Percentiles rank a stretch among this genome's conserved stretches.
Conservation (phyloP, 1,139 yeast genomes). For the Pneumocystis oryctolagi region DNA sequence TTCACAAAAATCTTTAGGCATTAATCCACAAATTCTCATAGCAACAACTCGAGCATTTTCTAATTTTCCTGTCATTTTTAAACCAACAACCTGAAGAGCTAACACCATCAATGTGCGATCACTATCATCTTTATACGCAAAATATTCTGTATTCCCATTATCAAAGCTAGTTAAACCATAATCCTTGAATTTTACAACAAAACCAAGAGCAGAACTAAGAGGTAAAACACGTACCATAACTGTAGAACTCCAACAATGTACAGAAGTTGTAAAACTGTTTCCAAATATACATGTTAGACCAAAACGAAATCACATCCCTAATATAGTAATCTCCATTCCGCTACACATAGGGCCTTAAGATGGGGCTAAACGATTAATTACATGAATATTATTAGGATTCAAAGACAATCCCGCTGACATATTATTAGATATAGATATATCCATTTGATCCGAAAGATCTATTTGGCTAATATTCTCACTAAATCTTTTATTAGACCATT, state of each 20-base stretch:
- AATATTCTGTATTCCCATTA: conserved; percentile 31
- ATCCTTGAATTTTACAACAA: conserved; percentile 72
- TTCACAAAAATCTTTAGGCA: not conserved
- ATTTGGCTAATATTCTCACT: not conserved
- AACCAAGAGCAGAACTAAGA: conserved; percentile 78
- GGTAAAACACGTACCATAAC: conserved; percentile 89
- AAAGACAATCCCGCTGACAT: not conserved
- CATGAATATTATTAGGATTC: conserved; percentile 1
- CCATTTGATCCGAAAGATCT: not conserved
- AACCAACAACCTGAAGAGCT: conserved; percentile 84
- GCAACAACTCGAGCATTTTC: conserved; percentile 50
- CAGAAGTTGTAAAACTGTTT: conserved; percentile 61
- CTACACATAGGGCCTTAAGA: conserved; percentile 91
- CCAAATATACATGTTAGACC: conserved; percentile 81
- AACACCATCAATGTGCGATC: conserved; percentile 83
- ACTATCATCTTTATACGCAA: conserved; percentile 84
- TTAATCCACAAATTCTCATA: not conserved
- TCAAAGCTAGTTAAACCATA: conserved; percentile 17
- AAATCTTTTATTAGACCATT: not conserved
- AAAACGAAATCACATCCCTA: conserved; percentile 74
- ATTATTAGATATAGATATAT: not conserved
- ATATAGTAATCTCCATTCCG: conserved; percentile 80
- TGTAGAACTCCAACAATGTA: conserved; percentile 91
- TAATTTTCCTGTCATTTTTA: conserved; percentile 83
- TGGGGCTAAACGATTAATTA: conserved; percentile 53